phyloP scores from a whole-genome alignment of 805 yeast genomes.

The Saccharomycodes ludwigii region DNA sequence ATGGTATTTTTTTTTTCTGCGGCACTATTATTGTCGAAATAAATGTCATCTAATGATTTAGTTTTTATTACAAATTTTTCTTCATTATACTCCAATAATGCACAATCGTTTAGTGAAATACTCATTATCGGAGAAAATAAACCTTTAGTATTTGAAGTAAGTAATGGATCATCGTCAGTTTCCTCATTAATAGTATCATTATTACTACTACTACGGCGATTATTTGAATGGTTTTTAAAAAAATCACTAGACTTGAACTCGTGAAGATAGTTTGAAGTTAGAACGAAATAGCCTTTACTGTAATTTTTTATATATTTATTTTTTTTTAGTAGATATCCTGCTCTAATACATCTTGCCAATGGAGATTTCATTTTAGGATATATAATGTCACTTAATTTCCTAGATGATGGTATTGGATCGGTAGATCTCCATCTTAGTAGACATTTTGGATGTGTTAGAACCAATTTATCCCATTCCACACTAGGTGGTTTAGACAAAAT shows the following conservation, averaged over 20 bases:
- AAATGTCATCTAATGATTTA: conserved; percentile 2
- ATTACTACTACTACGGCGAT: conserved; percentile 24
- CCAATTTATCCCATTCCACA: conserved; percentile 61
- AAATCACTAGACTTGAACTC: conserved; percentile 40
- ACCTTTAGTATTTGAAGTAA: conserved; percentile 27
- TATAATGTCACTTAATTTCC: conserved; percentile 38
- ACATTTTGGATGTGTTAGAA: conserved; percentile 32
- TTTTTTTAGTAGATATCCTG: conserved; percentile 49
- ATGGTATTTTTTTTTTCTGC: background rate
- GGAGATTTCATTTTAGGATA: conserved; percentile 43
- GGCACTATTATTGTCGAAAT: background rate
- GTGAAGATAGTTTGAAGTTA: conserved; percentile 55
- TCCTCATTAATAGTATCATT: no score
- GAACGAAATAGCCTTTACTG: conserved; percentile 50
- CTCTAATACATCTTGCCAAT: conserved; percentile 40
- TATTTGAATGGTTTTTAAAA: conserved; percentile 12
- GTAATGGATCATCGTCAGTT: conserved; percentile 6
- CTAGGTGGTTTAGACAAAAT: conserved; percentile 43
- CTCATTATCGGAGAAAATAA: conserved; percentile 36
- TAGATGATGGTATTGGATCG: conserved; percentile 28
- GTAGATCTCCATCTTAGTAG: conserved; percentile 27
- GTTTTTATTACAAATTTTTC: conserved; percentile 30
- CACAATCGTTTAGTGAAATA: conserved; percentile 26
- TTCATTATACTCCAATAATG: conserved; percentile 22
- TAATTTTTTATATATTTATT: conserved; percentile 50